Conservation (phyloP, 257 asterid species). For the Nicotiana knightiana region DNA sequence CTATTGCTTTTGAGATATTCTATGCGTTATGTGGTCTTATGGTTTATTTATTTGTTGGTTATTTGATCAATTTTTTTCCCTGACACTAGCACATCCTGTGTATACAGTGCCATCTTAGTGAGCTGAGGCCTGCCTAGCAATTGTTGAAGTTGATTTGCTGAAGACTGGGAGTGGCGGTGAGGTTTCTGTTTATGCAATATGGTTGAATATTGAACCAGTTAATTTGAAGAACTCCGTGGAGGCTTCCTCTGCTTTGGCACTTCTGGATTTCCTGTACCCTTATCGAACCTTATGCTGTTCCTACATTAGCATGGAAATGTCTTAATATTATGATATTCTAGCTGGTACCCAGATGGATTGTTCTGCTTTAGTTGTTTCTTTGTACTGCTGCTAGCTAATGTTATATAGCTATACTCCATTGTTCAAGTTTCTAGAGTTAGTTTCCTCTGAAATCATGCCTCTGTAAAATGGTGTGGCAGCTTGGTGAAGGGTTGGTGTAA, state of each 20-base stretch:
- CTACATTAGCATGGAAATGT: background rate
- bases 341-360: background rate
- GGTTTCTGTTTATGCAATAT: background rate
- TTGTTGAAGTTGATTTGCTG: background rate
- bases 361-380: background rate
- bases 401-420: background rate
- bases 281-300: background rate
- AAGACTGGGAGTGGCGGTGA: background rate
- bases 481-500: background rate
- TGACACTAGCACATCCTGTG: background rate
- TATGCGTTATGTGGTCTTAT: background rate
- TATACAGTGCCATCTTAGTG: conserved; percentile 16
- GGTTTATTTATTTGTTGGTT: background rate
- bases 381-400: background rate
- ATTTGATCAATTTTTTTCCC: background rate
- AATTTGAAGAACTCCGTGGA: conserved; percentile 7
- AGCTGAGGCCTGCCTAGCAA: background rate
- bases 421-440: background rate
- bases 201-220: background rate
- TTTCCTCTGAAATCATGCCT: background rate
- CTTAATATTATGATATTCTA: background rate
- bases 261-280: background rate
- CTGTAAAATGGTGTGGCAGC: background rate
- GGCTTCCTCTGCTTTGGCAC: background rate
- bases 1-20: background rate